Conservation (phyloP, 2,329 filamentous ascomycete species). For the Rhynchosporium agropyri region DNA sequence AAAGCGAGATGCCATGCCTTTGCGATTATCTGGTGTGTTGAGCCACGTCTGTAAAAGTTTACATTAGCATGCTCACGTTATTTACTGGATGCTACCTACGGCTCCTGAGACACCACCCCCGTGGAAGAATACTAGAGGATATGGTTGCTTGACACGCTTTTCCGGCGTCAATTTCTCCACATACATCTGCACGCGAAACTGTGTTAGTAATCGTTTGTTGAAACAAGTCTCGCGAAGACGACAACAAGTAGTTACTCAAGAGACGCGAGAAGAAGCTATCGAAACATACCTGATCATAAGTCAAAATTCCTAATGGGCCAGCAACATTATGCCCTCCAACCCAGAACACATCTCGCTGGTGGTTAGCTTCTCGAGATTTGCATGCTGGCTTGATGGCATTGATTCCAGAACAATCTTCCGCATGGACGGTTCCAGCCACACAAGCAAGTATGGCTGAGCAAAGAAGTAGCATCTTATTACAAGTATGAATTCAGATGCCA, state of each 20-base stretch:
- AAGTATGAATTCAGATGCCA: neutral
- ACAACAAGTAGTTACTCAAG: too few species aligned
- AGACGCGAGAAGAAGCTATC: too few species aligned
- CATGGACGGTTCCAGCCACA: slow-evolving; percentile 14
- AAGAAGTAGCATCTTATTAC: slow-evolving; percentile 19
- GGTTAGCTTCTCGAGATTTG: slow-evolving; percentile 27
- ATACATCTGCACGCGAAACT: neutral
- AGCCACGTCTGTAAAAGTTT: slow-evolving; percentile 45
- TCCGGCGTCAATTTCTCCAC: neutral
- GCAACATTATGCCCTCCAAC: slow-evolving; percentile 30
- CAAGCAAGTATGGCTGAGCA: slow-evolving; percentile 17
- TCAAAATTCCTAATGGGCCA: slow-evolving; percentile 24
- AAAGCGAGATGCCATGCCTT: slow-evolving; percentile 53
- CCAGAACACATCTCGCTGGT: slow-evolving; percentile 31
- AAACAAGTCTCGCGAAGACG: too few species aligned
- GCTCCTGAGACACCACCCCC: neutral
- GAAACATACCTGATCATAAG: slow-evolving; percentile 41
- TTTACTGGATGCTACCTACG: neutral
- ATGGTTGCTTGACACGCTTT: neutral
- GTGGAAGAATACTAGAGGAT: neutral
- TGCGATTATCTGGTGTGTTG: slow-evolving; percentile 51
- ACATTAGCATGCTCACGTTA: neutral
- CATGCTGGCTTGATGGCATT: slow-evolving; percentile 29
- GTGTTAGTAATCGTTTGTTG: neutral
- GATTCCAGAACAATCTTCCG: slow-evolving; percentile 26